Conservation (phyloP, 345 rosid species). For the Hibiscus mutabilis region DNA sequence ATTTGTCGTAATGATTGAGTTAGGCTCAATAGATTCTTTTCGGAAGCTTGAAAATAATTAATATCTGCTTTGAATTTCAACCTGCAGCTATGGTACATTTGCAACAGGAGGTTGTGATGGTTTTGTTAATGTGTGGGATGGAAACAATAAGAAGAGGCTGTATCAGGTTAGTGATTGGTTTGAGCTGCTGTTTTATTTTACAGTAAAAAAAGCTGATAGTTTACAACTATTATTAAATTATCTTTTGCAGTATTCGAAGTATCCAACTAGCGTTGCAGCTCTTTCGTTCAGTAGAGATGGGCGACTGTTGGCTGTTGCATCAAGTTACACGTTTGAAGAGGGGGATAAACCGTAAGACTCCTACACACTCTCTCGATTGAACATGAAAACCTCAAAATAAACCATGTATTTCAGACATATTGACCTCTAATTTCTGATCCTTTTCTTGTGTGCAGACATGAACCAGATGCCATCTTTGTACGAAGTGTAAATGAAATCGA, state of each 20-base stretch:
- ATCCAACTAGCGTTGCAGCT: constrained; percentile 86
- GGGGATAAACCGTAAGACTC: constrained; percentile 79
- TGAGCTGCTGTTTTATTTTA: neutral
- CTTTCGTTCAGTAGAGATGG: constrained; percentile 97
- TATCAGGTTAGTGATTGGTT: constrained; percentile 54
- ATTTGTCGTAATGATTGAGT: neutral
- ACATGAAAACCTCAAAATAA: neutral
- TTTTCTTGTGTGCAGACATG: constrained; percentile 58
- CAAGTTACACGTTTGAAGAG: constrained; percentile 95
- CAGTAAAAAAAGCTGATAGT: neutral
- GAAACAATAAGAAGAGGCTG: constrained; percentile 95
- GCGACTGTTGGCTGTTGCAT: constrained; percentile 93
- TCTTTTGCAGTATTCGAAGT: constrained; percentile 73
- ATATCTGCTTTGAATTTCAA: constrained; percentile 10
- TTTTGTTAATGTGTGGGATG: constrained; percentile 94
- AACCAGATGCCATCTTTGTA: constrained; percentile 78
- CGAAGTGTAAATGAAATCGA: constrained; percentile 84
- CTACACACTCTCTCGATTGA: neutral
- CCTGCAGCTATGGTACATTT: constrained; percentile 89
- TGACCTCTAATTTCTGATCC: neutral
- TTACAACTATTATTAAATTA: neutral
- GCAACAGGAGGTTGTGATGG: constrained; percentile 99
- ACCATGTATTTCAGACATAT: neutral
- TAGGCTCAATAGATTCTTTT: neutral
- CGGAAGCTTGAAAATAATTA: neutral